A percentile compares a stretch with the other conserved stretches of the same genome.
Conservation (phyloP, 164 flowering plant genomes). For the Nelumbo lutea region DNA sequence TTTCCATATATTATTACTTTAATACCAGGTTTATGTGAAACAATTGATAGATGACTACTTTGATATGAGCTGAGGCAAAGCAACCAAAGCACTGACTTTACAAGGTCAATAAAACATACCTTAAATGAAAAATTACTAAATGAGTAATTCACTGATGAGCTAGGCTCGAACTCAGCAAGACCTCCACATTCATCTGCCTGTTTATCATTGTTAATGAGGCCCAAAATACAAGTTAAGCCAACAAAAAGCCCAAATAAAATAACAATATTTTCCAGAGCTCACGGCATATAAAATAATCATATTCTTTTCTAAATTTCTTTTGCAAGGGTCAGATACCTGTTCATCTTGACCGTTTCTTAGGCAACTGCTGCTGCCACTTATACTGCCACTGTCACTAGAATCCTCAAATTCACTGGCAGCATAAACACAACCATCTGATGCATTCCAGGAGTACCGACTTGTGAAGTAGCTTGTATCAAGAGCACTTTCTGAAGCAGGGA, state of each 20-base stretch:
- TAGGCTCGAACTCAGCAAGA: conserved; percentile 76
- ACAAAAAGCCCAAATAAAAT: neutral
- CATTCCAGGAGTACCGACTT: conserved; percentile 91
- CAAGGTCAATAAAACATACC: conserved; percentile 34
- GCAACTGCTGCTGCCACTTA: conserved; percentile 81
- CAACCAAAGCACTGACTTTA: no score
- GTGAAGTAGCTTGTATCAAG: conserved; percentile 96
- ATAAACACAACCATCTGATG: conserved; percentile 57
- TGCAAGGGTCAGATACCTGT: conserved; percentile 38
- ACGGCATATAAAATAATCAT: no score
- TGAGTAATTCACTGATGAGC: conserved; percentile 64
- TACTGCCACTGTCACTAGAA: conserved; percentile 77
- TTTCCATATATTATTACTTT: no score
- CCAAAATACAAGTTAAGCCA: conserved; percentile 6
- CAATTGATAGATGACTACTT: no score
- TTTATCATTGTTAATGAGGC: conserved; percentile 3
- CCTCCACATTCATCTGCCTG: conserved; percentile 93
- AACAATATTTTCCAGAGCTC: neutral
- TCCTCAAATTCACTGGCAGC: conserved; percentile 72
- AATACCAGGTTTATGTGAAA: no score
- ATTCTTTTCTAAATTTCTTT: no score
- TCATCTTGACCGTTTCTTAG: conserved; percentile 84
- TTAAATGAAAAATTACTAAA: conserved; percentile 99
- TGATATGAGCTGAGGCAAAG: no score
- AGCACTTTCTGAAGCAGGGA: conserved; percentile 90